Evolutionary conservation across 2,329 filamentous ascomycete genomes (phyloP).

Genomic region (Pseudocercospora ulei): DNA sequence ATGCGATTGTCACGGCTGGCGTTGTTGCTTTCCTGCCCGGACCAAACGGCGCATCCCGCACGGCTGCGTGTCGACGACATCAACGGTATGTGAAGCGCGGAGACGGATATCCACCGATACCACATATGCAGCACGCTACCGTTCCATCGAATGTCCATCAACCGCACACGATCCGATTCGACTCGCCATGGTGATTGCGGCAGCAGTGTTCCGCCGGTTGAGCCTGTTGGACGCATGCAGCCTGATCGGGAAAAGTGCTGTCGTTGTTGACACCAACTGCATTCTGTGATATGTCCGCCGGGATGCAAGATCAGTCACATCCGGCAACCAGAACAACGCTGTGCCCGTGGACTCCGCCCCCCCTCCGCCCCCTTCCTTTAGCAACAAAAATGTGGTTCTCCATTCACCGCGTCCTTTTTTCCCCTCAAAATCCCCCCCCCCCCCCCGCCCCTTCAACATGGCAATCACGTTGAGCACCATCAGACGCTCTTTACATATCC

Average conservation of each 20-base stretch:
- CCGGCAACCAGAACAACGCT: slow-evolving; percentile 2
- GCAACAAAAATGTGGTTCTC: no score
- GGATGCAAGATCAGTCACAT: slow-evolving; percentile 4
- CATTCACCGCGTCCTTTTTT: neutral
- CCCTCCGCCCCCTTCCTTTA: no score
- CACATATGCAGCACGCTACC: neutral
- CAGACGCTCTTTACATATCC: slow-evolving; percentile 3
- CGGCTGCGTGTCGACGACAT: neutral
- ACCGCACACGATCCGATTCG: no score
- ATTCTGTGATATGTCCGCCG: slow-evolving; percentile 8
- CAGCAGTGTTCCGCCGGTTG: slow-evolving; percentile 1
- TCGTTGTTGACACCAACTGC: slow-evolving; percentile 4
- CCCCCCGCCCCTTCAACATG: neutral
- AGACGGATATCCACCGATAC: neutral
- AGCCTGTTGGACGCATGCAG: slow-evolving; percentile 4
- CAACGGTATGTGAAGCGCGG: slow-evolving; percentile 1
- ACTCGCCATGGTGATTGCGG: no score
- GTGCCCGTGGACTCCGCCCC: neutral
- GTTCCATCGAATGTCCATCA: neutral
- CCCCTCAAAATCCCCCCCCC: neutral
- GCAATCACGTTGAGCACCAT: slow-evolving; percentile 4
- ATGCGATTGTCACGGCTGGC: no score
- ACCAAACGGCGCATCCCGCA: slow-evolving; percentile 1
- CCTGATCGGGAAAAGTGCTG: slow-evolving; percentile 4
- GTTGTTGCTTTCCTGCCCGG: slow-evolving; percentile 1